Base-by-base conservation (phyloP, 2,329 filamentous ascomycete genomes). In the Aspergillus chevalieri region DNA sequence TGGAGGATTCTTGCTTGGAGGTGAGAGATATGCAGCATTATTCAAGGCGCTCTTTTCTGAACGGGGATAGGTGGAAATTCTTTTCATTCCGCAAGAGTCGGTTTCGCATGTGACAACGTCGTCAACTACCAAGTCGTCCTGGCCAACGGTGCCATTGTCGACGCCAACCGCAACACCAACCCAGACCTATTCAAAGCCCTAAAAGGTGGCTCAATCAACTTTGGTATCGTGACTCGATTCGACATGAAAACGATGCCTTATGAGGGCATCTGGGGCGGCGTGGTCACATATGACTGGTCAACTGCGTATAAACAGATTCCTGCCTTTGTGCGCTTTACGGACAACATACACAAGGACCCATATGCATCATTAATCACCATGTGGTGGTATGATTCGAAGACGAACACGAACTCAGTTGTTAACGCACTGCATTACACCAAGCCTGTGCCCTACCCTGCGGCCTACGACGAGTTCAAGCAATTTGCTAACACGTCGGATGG, bases 141-240 rank as follows among this genome's bases (percentile, higher is more conserved):
- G 1, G 73, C 76, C 14, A 70, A 76, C 52, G 75, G 78, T 6
- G 60, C 65, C 4, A 69, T 81, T 41, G 64, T 78, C 36, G 74
- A 70, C 3, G 78, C 74, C 2, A 76, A 70, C 14, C 56, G 60
- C 4, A 58, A 57, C 0, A 58, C 65, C 7, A 65, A 82, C 51
- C 51, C 70, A 0, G 78, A 82, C 49, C 67, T 84, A 6, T 82
- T 70, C 62, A 69, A 68, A 53, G 78, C 75, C 0, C 70, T 83
- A 3, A 75, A 76, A 49, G 81, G 80, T 8, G 80, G 81, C 14
- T 74, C 75, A n/a, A 79, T 74, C 62, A 81, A 79, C 58, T 81
- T 77, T 52, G 79, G 78, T 42, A 55, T 65, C n/a, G 60, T 64
- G 26, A 64, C 61, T 14, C 53, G 53, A 10, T 59, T 59, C 26